Base-by-base conservation (phyloP, 768 basidiomycete species). In the Sistotremastrum niveocremeum region DNA sequence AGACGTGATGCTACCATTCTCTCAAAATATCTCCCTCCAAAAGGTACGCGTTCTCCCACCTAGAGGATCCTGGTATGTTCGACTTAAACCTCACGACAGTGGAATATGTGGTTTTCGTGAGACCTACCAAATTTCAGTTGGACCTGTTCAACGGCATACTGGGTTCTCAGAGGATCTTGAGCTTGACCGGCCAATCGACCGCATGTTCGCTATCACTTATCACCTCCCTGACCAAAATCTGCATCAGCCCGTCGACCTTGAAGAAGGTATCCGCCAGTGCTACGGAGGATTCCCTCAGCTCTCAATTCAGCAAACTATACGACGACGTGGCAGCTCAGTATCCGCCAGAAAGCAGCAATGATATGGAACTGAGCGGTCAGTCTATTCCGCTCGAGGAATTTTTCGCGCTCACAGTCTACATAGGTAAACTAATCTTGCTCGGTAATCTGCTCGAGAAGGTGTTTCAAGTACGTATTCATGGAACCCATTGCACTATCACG, bases 21-120 rank as follows among this genome's bases (percentile, higher is more conserved):
- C 43, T 73, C 79, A 52, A 81, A 81, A 51, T 86, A 84, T 59
- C 65, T 99, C 20, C 94, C 94, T 7, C 90, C 95, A 1, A 95
- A 95, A 68, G 69, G 93, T 95, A 47, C 49, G 81, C 61, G 8
- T 10, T 4, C 5, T 30, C 20, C 20, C 20, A 20, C 20, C 20
- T 20, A 20, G 20, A 20, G 20, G 20, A 20, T 20, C 20, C 20
- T 20, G 20, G 20, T 20, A 20, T 20, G 20, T 20, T 20, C 12
- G 31, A 11, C 30, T 8, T 41, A 28, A 31, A 36, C 33, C 37
- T n/a, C 45, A 33, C 11, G 29, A 6, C 51, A 98, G 94, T 86
- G 57, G 95, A 99, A 77, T 97, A 94, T 58, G 84, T 94, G n/a
- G 80, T 98, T n/a, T 98, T 98, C 60, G 71, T 95, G 32, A 79